Conservation (phyloP, 208 protist species). For the Phytomonas francai region DNA sequence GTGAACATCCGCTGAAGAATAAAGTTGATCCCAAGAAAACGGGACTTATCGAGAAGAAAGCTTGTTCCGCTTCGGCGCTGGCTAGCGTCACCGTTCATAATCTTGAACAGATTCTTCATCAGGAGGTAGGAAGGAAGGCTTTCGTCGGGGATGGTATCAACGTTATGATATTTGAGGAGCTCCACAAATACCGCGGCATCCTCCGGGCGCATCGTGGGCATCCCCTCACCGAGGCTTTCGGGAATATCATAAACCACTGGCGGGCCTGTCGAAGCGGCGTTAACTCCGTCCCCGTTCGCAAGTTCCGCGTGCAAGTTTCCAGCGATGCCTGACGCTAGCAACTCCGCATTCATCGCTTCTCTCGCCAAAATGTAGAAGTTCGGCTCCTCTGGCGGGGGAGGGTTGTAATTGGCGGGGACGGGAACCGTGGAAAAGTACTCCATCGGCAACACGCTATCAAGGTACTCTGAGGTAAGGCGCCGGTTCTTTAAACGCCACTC, state of each 20-base stretch:
- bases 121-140: slow-evolving; percentile 93
- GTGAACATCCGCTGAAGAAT: slow-evolving; percentile 98
- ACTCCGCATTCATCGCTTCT: slow-evolving; percentile 51
- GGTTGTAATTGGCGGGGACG: slow-evolving; percentile 77
- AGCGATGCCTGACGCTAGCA: slow-evolving; percentile 22
- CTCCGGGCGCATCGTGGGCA: slow-evolving; percentile 95
- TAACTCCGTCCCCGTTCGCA: slow-evolving; percentile 17
- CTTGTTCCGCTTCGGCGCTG: slow-evolving; percentile 95
- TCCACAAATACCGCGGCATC: slow-evolving; percentile 95
- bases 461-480: slow-evolving; percentile 71
- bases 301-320: not conserved
- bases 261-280: not conserved
- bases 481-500: slow-evolving; percentile 83
- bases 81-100: slow-evolving; percentile 98
- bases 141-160: slow-evolving; percentile 81
- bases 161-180: slow-evolving; percentile 89
- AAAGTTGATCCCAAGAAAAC: slow-evolving; percentile 94
- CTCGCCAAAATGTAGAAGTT: slow-evolving; percentile 85
- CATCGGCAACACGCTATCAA: slow-evolving; percentile 57
- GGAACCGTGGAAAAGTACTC: slow-evolving; percentile 69
- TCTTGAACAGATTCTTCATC: slow-evolving; percentile 97
- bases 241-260: slow-evolving; percentile 73
- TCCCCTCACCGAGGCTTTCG: slow-evolving; percentile 74
- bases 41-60: slow-evolving; percentile 96
- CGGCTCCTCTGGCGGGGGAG: slow-evolving; percentile 61